A percentile compares a stretch with the other conserved stretches of the same genome.
Evolutionary conservation across 2,329 filamentous ascomycete genomes (phyloP).

Genomic region (Colletotrichum melonis): DNA sequence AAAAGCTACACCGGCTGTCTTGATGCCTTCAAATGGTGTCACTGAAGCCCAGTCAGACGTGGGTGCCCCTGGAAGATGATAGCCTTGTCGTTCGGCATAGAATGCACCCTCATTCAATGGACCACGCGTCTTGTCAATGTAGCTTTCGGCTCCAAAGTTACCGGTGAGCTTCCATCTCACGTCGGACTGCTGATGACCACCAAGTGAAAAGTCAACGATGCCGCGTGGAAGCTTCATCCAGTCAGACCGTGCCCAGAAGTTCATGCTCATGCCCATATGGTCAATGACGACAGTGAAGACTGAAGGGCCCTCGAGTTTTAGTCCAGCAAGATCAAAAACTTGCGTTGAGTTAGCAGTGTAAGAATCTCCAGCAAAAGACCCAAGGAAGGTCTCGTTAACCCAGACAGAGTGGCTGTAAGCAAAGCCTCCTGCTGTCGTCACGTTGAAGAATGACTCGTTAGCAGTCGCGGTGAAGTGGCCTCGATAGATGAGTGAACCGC

Average conservation of each 20-base stretch:
- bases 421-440: slow-evolving; percentile 70
- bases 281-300: slow-evolving; percentile 75
- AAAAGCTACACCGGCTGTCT: slow-evolving; percentile 63
- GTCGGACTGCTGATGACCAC: slow-evolving; percentile 55
- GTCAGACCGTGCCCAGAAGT: slow-evolving; percentile 65
- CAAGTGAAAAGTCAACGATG: slow-evolving; percentile 66
- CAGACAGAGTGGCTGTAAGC: slow-evolving; percentile 73
- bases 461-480: slow-evolving; percentile 68
- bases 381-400: slow-evolving; percentile 69
- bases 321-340: slow-evolving; percentile 31
- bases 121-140: slow-evolving; percentile 63
- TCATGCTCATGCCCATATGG: slow-evolving; percentile 75
- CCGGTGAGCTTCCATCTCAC: slow-evolving; percentile 71
- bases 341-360: slow-evolving; percentile 59
- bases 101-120: slow-evolving; percentile 71
- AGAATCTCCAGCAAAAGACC: slow-evolving; percentile 68
- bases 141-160: slow-evolving; percentile 70
- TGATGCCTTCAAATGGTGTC: slow-evolving; percentile 49
- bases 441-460: slow-evolving; percentile 63
- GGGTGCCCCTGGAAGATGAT: slow-evolving; percentile 62
- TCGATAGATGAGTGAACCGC: no score
- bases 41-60: slow-evolving; percentile 53
- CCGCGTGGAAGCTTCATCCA: slow-evolving; percentile 68
- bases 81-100: slow-evolving; percentile 66
- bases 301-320: slow-evolving; percentile 48